Evolutionary conservation across 257 asterid genomes (phyloP).

Genomic region (Knoxia roxburghii): DNA sequence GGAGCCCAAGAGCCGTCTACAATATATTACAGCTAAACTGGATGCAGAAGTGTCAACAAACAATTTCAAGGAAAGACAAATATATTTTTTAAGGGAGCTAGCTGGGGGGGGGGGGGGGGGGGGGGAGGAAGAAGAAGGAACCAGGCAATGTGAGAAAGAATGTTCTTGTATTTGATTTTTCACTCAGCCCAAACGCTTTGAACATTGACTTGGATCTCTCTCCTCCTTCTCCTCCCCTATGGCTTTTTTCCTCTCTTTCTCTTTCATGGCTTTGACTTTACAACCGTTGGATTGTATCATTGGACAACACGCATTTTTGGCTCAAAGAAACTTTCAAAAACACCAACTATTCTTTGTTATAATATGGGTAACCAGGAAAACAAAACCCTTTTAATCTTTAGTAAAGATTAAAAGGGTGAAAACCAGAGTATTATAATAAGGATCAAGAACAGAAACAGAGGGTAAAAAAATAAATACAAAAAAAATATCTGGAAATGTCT

Average conservation of each 20-base stretch:
- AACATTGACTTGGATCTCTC: slow-evolving; percentile 70
- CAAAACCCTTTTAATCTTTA: neutral
- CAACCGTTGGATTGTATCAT: slow-evolving; percentile 9
- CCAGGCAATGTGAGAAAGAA: slow-evolving; percentile 14
- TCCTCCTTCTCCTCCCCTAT: slow-evolving; percentile 2
- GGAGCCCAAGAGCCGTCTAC: neutral
- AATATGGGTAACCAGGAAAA: neutral
- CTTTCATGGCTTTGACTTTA: slow-evolving; percentile 22
- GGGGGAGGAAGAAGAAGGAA: neutral
- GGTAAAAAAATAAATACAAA: neutral
- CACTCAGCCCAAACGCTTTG: slow-evolving; percentile 52
- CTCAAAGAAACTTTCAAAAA: slow-evolving; percentile 24
- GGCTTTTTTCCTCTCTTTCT: neutral
- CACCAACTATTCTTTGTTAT: neutral
- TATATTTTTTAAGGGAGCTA: neutral
- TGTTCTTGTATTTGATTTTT: slow-evolving; percentile 40
- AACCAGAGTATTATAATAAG: neutral
- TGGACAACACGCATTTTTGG: slow-evolving; percentile 9
- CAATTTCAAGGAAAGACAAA: neutral
- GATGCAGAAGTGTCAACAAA: neutral
- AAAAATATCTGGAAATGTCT: neutral
- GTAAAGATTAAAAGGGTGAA: too few relatives aligned
- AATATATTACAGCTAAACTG: slow-evolving; percentile 5
- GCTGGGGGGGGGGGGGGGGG: neutral
- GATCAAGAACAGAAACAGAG: neutral